Percentiles rank a stretch among this genome's conserved stretches.
These are phyloP conservation scores for Extremus antarcticus DNA, from an alignment of 495 filamentous ascomycete genomes.

Conservation along the genomic window DNA sequence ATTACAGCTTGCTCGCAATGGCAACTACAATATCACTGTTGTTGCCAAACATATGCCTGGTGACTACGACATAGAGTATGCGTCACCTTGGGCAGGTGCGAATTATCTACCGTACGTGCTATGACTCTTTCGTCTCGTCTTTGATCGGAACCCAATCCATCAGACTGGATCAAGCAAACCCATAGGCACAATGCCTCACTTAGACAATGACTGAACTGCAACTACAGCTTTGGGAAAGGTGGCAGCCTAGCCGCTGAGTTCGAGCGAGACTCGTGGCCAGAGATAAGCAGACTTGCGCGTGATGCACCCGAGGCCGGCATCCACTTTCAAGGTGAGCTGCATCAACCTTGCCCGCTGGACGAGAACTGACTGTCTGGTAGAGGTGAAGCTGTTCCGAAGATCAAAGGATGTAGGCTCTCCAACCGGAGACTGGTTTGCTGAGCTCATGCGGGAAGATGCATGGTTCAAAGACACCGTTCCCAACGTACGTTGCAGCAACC, in stretches of 20 bases:
- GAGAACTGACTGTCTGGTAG: conserved; percentile 23
- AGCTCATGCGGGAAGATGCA: conserved; percentile 55
- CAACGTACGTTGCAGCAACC: conserved; percentile 41
- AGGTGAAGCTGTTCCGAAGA: conserved; percentile 51
- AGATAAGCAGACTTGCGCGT: conserved; percentile 37
- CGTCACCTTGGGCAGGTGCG: conserved; percentile 89
- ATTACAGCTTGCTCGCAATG: conserved; percentile 61
- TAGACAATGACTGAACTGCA: neutral
- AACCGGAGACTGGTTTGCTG: conserved; percentile 45
- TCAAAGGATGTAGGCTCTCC: conserved; percentile 45
- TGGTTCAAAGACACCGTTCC: conserved; percentile 77
- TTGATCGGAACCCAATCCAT: too few species aligned
- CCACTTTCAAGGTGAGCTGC: conserved; percentile 61
- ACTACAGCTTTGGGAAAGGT: neutral
- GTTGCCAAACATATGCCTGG: conserved; percentile 96
- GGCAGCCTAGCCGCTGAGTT: conserved; percentile 43
- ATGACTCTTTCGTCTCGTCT: neutral
- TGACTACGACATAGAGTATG: conserved; percentile 95
- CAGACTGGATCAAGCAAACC: conserved; percentile 45
- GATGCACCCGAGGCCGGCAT: conserved; percentile 79
- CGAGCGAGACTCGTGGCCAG: conserved; percentile 33
- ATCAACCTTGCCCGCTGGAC: neutral
- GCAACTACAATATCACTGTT: conserved; percentile 62
- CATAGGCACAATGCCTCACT: conserved; percentile 18
- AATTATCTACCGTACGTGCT: conserved; percentile 69